Evolutionary conservation across 495 filamentous ascomycete genomes (phyloP).

Genomic region (Neurospora sp.): DNA sequence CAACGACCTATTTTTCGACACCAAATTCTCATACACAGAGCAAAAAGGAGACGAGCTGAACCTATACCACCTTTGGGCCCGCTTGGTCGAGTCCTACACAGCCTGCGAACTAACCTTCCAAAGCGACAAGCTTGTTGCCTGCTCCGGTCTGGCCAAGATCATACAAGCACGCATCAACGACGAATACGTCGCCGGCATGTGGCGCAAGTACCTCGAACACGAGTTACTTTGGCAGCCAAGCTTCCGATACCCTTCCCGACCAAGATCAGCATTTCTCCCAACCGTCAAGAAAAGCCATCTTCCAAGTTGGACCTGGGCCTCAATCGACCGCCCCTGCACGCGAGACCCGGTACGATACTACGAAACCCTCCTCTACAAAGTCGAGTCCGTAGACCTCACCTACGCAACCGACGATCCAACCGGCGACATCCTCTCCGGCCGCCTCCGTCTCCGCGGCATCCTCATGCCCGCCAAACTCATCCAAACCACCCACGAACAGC

Average conservation of each 20-base stretch:
- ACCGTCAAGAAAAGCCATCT: background rate
- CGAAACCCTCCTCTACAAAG: background rate
- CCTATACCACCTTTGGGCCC: background rate
- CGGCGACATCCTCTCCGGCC: background rate
- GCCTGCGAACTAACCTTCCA: background rate
- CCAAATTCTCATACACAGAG: background rate
- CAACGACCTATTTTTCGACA: background rate
- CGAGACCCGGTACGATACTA: background rate
- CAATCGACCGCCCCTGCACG: background rate
- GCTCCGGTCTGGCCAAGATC: background rate
- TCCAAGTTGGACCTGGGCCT: background rate
- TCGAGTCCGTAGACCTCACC: background rate
- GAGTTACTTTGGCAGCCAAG: background rate
- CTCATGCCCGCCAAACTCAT: background rate
- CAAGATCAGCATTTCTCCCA: background rate
- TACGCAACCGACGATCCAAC: background rate
- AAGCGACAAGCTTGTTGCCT: conserved; percentile 2
- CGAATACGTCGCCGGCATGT: conserved; percentile 3
- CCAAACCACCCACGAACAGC: background rate
- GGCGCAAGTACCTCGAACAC: background rate
- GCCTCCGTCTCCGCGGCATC: background rate
- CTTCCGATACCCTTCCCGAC: background rate
- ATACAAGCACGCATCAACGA: background rate
- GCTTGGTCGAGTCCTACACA: background rate
- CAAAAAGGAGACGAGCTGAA: background rate